These are phyloP conservation scores for Malania oleifera DNA, from an alignment of 164 flowering plant genomes.

Conservation along the genomic window DNA sequence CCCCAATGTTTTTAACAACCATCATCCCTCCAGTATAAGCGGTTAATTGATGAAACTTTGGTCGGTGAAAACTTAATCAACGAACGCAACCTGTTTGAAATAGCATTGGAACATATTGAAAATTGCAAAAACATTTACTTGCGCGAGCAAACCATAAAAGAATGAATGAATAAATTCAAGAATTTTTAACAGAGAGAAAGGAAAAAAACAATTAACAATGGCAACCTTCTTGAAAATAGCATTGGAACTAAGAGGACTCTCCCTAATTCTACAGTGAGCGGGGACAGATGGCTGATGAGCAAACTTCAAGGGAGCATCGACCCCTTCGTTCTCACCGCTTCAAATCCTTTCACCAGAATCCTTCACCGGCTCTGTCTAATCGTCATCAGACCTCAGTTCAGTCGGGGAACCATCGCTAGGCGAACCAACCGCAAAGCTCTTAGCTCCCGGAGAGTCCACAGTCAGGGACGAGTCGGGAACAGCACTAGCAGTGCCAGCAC, in stretches of 20 bases:
- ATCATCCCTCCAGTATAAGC: too few relatives aligned
- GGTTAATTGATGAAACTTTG: too few relatives aligned
- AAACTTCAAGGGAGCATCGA: constrained; percentile 25
- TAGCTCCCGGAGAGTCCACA: constrained; percentile 7
- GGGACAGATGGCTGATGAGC: constrained; percentile 64
- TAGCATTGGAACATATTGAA: too few relatives aligned
- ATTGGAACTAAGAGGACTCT: constrained; percentile 90
- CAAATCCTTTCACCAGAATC: constrained; percentile 11
- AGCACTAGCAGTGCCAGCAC: neutral
- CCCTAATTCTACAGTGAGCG: constrained; percentile 70
- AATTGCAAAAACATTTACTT: too few relatives aligned
- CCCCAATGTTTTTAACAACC: too few relatives aligned
- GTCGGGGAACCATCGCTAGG: neutral
- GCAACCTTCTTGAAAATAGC: constrained; percentile 84
- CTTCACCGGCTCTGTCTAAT: constrained; percentile 1
- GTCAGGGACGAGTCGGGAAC: neutral
- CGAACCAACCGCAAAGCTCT: constrained; percentile 4
- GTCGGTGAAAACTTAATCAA: too few relatives aligned
- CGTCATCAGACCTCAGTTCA: constrained; percentile 10
- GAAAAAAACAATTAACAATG: too few relatives aligned
- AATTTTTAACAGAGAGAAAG: too few relatives aligned
- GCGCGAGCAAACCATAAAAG: too few relatives aligned
- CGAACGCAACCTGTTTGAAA: too few relatives aligned
- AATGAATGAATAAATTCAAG: too few relatives aligned
- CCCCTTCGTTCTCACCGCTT: constrained; percentile 6